Conservation (phyloP, 306 rosid genomes). For the Dalbergia oliveri region DNA sequence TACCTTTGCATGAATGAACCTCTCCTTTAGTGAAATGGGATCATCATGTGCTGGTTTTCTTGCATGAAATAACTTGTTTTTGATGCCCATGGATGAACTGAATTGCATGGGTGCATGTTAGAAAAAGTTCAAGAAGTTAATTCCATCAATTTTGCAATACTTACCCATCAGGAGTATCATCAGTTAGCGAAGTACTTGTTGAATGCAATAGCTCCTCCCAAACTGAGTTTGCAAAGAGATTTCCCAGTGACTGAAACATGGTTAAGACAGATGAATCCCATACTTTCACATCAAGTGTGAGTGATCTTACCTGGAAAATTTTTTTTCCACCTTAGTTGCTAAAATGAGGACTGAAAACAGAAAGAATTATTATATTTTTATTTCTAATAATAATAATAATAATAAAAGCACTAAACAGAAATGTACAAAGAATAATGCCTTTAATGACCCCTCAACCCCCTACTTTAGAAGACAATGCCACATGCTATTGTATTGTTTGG, state of each 20-base stretch:
- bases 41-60: conserved; percentile 69
- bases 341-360: conserved; percentile 19
- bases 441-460: too few relatives aligned
- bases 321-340: conserved; percentile 18
- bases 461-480: too few relatives aligned
- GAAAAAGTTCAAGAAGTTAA: conserved; percentile 29
- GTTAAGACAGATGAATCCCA: conserved; percentile 77
- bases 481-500: too few relatives aligned
- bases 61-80: conserved; percentile 51
- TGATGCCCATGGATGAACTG: conserved; percentile 57
- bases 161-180: conserved; percentile 58
- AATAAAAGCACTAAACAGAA: background rate
- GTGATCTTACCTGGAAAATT: conserved; percentile 73
- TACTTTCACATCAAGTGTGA: conserved; percentile 85
- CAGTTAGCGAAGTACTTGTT: conserved; percentile 45
- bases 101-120: conserved; percentile 46
- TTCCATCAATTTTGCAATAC: conserved; percentile 36
- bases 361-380: background rate
- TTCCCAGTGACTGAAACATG: conserved; percentile 78
- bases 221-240: conserved; percentile 73
- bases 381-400: background rate
- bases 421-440: too few relatives aligned
- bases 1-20: conserved; percentile 80
- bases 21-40: conserved; percentile 74
- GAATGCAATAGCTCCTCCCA: conserved; percentile 84